Conservation (phyloP, 2,329 filamentous ascomycete genomes). For the Sordariomycetes sp. region DNA sequence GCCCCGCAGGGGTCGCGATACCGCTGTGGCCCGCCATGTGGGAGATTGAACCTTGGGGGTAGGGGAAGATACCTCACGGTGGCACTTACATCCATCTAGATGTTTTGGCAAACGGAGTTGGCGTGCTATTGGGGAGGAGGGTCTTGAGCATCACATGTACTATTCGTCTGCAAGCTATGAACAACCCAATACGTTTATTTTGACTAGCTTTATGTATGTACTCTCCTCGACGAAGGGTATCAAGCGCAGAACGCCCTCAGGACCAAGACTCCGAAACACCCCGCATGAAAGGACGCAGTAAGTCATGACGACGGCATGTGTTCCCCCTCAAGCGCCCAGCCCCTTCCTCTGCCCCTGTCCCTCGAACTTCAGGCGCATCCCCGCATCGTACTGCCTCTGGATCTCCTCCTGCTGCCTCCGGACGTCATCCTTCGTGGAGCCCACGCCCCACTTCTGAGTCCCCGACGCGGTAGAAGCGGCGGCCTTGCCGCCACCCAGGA, state of each 20-base stretch:
- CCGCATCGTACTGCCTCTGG: conserved; percentile 41
- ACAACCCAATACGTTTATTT: not conserved
- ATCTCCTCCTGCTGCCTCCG: conserved; percentile 34
- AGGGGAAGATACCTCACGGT: not conserved
- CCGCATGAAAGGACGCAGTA: not conserved
- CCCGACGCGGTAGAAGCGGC: not conserved
- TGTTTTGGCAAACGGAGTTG: not conserved
- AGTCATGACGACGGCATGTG: not conserved
- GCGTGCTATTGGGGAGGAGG: not conserved
- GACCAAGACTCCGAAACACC: not conserved
- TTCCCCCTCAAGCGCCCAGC: conserved; percentile 28
- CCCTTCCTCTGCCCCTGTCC: conserved; percentile 33
- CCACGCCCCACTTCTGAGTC: not conserved
- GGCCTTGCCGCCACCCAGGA: conserved; percentile 38
- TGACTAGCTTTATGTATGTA: not conserved
- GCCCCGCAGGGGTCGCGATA: not conserved
- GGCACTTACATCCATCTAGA: not conserved
- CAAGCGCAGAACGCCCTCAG: not conserved
- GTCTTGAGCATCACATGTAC: not conserved
- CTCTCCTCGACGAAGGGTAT: not conserved
- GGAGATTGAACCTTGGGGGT: not conserved
- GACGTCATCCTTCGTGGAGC: conserved; percentile 3
- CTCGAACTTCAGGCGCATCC: conserved; percentile 43
- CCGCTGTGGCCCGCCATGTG: too few species aligned
- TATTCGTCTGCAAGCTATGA: not conserved